phyloP scores from a whole-genome alignment of 2,329 filamentous ascomycete genomes.

The Huntiella omanensis region DNA sequence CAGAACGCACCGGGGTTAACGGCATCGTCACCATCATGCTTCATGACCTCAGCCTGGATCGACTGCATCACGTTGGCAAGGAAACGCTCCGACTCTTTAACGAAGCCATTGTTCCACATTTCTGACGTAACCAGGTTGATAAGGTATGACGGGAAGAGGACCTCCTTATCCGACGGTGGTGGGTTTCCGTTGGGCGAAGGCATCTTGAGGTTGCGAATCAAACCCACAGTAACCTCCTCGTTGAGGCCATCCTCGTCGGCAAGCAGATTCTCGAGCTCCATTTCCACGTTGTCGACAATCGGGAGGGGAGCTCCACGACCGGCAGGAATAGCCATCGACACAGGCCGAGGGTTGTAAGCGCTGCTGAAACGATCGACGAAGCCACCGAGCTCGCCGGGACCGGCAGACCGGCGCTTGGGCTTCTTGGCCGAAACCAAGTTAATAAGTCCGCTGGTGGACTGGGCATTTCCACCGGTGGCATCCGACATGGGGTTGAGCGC shows the following conservation, averaged over 20 bases:
- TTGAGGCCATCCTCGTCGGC: conserved; percentile 92
- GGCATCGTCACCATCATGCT: conserved; percentile 90
- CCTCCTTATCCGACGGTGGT: conserved; percentile 91
- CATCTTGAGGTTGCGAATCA: conserved; percentile 94
- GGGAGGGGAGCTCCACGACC: conserved; percentile 28
- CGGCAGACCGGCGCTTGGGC: conserved; percentile 82
- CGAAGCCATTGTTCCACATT: conserved; percentile 99
- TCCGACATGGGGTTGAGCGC: conserved; percentile 51
- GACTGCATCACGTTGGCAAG: conserved; percentile 99
- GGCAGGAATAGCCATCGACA: conserved; percentile 77
- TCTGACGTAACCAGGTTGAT: conserved; percentile 98
- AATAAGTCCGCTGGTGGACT: conserved; percentile 60
- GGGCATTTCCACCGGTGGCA: conserved; percentile 21
- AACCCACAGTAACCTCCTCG: conserved; percentile 87
- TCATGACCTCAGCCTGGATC: conserved; percentile 98
- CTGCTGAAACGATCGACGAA: conserved; percentile 65
- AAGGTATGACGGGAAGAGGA: conserved; percentile 93
- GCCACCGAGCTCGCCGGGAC: conserved; percentile 50
- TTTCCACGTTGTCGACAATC: conserved; percentile 75
- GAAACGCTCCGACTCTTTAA: conserved; percentile 98
- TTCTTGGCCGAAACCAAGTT: conserved; percentile 96
- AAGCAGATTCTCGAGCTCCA: conserved; percentile 82
- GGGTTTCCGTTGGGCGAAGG: conserved; percentile 72
- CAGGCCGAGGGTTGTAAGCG: conserved; percentile 82
- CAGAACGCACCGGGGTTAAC: conserved; percentile 97